Evolutionary conservation across 768 basidiomycete species (phyloP).

Genomic region (Lentinula aciculospora): DNA sequence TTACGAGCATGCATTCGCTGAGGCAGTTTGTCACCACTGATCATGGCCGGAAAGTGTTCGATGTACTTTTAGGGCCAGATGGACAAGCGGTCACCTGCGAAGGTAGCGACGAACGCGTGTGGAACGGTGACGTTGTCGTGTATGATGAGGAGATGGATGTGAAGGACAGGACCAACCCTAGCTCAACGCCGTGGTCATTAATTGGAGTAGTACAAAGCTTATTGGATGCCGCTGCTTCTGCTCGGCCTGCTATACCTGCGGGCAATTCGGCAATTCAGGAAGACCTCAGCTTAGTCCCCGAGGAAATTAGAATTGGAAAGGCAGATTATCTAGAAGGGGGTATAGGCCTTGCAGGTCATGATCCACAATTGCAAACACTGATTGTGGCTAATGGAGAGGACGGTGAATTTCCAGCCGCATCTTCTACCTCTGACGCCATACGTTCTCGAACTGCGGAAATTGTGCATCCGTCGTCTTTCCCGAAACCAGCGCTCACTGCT

Average conservation of each 20-base stretch:
- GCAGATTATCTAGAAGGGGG: slow-evolving; percentile 74
- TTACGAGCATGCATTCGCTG: slow-evolving; percentile 62
- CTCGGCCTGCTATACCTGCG: not conserved
- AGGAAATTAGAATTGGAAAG: slow-evolving; percentile 31
- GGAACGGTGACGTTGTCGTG: slow-evolving; percentile 75
- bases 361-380: slow-evolving; percentile 48
- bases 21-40: slow-evolving; percentile 83
- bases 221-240: slow-evolving; percentile 19
- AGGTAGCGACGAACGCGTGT: slow-evolving; percentile 32
- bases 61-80: slow-evolving; percentile 39
- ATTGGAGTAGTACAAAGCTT: slow-evolving; percentile 59
- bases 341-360: slow-evolving; percentile 52
- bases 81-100: not conserved
- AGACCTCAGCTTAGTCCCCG: not conserved
- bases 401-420: slow-evolving; percentile 8
- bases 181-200: slow-evolving; percentile 65
- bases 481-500: not conserved
- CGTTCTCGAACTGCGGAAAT: not conserved
- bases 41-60: slow-evolving; percentile 67
- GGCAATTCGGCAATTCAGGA: not conserved
- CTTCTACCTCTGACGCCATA: not conserved
- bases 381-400: slow-evolving; percentile 37
- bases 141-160: slow-evolving; percentile 77
- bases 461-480: not conserved
- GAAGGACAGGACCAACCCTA: slow-evolving; percentile 48